Evolutionary conservation across 306 rosid genomes (phyloP).

Genomic region (barrel medic (Medicago truncatula)): MtrunA17r5.0-ANR NC_053045.1:1010501-1011000

Average conservation of each 20-base stretch:
- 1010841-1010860: constrained; percentile 99
- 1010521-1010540: not conserved
- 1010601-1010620: not conserved
- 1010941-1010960: constrained; percentile 34
- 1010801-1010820: constrained; percentile 80
- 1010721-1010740: constrained; percentile 42
- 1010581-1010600: not conserved
- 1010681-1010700: constrained; percentile 12
- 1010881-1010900: constrained; percentile 84
- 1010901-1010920: constrained; percentile 72
- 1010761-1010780: constrained; percentile 48
- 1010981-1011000: constrained; percentile 28
- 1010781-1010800: constrained; percentile 47
- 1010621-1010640: not conserved
- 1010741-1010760: constrained; percentile 45
- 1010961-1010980: not conserved
- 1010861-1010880: constrained; percentile 86
- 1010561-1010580: constrained; percentile 1
- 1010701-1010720: constrained; percentile 19
- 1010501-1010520: not conserved
- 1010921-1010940: constrained; percentile 70
- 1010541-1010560: not conserved
- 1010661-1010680: not conserved
- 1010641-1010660: constrained; percentile 2
- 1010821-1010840: constrained; percentile 97